phyloP scores from a whole-genome alignment of 2,329 filamentous ascomycete species.

The Colletotrichum tofieldiae region DNA sequence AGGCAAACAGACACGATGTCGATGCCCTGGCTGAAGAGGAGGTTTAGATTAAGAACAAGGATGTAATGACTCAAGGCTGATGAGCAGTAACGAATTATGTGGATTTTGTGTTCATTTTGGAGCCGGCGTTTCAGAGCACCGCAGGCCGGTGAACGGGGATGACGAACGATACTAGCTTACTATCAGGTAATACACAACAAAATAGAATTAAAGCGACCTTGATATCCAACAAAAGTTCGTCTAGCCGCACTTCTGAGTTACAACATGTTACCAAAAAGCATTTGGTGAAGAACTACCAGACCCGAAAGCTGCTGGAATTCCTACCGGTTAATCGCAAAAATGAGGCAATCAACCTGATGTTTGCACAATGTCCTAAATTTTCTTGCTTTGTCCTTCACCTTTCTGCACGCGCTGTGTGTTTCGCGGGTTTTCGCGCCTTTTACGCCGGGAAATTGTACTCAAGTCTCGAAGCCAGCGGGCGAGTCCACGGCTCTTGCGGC shows the following conservation, averaged over 20 bases:
- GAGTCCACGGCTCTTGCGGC: too few relatives aligned
- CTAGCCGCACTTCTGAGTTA: too few relatives aligned
- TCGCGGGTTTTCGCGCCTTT: too few relatives aligned
- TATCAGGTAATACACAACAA: background rate
- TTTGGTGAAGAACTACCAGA: too few relatives aligned
- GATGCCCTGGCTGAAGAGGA: background rate
- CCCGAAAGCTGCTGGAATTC: too few relatives aligned
- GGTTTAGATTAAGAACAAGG: background rate
- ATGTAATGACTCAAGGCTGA: background rate
- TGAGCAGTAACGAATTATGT: background rate
- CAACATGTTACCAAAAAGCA: background rate
- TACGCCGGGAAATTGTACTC: too few relatives aligned
- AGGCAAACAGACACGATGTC: background rate
- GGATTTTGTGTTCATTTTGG: background rate
- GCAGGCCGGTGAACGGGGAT: background rate
- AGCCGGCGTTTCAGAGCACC: slow-evolving; percentile 6
- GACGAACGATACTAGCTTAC: background rate
- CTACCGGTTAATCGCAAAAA: too few relatives aligned
- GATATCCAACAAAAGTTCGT: rapidly evolving
- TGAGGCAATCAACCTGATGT: too few relatives aligned
- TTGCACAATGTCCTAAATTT: too few relatives aligned
- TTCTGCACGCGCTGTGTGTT: too few relatives aligned
- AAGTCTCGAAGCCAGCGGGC: too few relatives aligned
- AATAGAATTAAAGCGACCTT: background rate
- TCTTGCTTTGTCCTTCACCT: too few relatives aligned